Evolutionary conservation across 148 eudicot genomes (phyloP).

Genomic region (Silene uniflora): DNA sequence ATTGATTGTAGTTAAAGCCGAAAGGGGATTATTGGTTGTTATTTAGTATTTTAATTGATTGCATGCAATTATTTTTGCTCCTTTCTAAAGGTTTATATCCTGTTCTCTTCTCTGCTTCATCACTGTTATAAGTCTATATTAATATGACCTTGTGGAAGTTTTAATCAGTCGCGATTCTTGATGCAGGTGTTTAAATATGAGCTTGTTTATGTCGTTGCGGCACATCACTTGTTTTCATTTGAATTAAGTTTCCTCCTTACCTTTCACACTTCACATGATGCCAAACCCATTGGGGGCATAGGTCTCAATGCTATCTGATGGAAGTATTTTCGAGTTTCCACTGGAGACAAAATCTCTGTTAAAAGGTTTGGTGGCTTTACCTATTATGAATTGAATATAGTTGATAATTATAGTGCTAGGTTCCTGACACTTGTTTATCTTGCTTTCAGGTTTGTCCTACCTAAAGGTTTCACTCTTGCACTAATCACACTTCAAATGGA

Average conservation of each 20-base stretch:
- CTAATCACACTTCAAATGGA: slow-evolving; percentile 83
- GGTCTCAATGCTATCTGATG: slow-evolving; percentile 72
- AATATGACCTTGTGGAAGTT: too few species aligned
- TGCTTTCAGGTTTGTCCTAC: slow-evolving; percentile 54
- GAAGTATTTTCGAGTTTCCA: slow-evolving; percentile 34
- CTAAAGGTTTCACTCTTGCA: slow-evolving; percentile 72
- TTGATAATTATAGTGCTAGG: neutral
- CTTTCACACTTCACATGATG: slow-evolving; percentile 47
- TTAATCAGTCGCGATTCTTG: too few species aligned
- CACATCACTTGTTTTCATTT: neutral
- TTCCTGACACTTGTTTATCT: neutral
- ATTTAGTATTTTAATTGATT: too few species aligned
- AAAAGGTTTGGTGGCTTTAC: slow-evolving; percentile 42
- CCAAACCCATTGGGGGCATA: slow-evolving; percentile 49
- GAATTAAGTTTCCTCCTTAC: slow-evolving; percentile 34
- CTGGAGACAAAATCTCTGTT: slow-evolving; percentile 36
- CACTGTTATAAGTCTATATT: too few species aligned
- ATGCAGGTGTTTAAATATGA: too few species aligned
- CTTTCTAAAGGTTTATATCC: too few species aligned
- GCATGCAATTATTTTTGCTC: too few species aligned
- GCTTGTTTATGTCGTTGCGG: too few species aligned
- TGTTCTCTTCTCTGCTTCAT: too few species aligned
- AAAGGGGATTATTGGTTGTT: too few species aligned
- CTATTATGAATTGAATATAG: neutral
- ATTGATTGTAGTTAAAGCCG: too few species aligned